Evolutionary conservation across 768 basidiomycete species (phyloP), one percentile per base, ranked within the genome.

Genomic region (Podaxis rugospora): DNA sequence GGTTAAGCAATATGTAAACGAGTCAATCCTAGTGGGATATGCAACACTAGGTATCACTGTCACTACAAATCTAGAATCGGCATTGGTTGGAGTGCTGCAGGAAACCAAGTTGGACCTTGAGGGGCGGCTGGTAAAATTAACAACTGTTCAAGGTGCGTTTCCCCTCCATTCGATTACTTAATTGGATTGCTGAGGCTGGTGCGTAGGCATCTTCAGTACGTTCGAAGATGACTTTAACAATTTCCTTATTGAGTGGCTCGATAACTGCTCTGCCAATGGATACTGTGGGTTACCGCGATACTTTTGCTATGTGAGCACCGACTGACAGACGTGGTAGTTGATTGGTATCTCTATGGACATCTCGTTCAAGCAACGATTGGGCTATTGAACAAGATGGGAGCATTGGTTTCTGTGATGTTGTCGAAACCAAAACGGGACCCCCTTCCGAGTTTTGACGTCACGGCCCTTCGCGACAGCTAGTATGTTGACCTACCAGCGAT

Each of bases 41-140:
- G 71, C 75, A 35, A 75, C 79, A n/a, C 76, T 89, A 37, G 64
- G 75, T 10, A 76, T 90, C 2, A 78, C 82, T 3, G 67, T 73
- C 1, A 80, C 79, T 2, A 80, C 78, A 59, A 85, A 89, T 62
- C 68, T 86, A 42, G 89, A 92, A 69, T 70, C 64, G 57, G 85
- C 83, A 67, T 77, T 92, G 47, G 68, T 70, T 21, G 71, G 75
- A 11, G 65, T 76, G 5, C 61, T 90, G 37, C 67, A 69, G 1
- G 65, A 63, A 1, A 62, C 86, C 57, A 63, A 75, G 1, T 68
- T 90, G 35, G 89, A 92, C 67, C 67, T 80, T 1, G 76, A 81
- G 36, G 89, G 89, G 35, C 81, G 76, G 57, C 76, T 86, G 1
- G 83, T 86, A 23, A 76, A 78, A 61, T 67, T 70, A 4, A 61